Conservation (phyloP, 2,329 filamentous ascomycete genomes). For the Xylaria multiplex region DNA sequence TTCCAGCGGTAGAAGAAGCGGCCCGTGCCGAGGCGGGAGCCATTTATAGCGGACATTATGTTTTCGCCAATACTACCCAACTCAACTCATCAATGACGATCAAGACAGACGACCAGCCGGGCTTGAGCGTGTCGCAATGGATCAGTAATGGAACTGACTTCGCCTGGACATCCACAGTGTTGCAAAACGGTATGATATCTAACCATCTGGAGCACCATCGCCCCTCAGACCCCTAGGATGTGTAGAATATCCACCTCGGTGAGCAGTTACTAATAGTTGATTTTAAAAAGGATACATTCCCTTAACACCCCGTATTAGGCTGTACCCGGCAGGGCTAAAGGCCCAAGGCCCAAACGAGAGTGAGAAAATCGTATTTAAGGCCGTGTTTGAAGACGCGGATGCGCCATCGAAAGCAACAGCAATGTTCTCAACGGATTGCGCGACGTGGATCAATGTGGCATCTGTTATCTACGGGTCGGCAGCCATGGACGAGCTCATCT, state of each 20-base stretch:
- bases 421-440: conserved; percentile 52
- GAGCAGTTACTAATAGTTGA: not conserved
- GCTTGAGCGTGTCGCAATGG: conserved; percentile 47
- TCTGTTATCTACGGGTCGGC: conserved; percentile 45
- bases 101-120: conserved; percentile 46
- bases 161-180: conserved; percentile 37
- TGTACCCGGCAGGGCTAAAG: conserved; percentile 49
- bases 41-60: conserved; percentile 45
- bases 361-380: conserved; percentile 48
- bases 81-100: conserved; percentile 49
- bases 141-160: conserved; percentile 50
- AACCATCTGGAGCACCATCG: not conserved
- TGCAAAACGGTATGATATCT: conserved; percentile 38
- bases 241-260: not conserved
- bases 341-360: conserved; percentile 39
- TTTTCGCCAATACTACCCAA: conserved; percentile 30
- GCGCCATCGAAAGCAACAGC: conserved; percentile 37
- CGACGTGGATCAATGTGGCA: conserved; percentile 45
- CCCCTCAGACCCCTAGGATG: too few species aligned
- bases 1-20: conserved; percentile 47
- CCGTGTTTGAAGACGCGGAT: conserved; percentile 48
- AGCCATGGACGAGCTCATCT: conserved; percentile 46
- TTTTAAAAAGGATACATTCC: conserved; percentile 37
- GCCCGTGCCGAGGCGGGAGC: conserved; percentile 46
- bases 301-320: conserved; percentile 45